These are phyloP conservation scores for Penicillium sp. DNA, from an alignment of 2,329 filamentous ascomycete genomes.

Conservation along the genomic window DNA sequence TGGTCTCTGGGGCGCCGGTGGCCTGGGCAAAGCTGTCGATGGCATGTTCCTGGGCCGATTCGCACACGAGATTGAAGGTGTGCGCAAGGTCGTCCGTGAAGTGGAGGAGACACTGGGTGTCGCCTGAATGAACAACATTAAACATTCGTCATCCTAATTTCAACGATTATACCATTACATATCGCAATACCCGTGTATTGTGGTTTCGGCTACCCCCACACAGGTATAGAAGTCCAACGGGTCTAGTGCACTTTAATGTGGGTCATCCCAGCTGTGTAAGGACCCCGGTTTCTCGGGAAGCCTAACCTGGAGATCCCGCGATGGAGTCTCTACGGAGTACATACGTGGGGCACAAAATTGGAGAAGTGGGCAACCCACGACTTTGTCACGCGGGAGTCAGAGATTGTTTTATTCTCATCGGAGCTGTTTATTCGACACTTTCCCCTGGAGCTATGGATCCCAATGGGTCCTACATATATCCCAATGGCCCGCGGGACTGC, in stretches of 20 bases:
- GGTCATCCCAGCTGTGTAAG: not conserved
- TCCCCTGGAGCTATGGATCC: not conserved
- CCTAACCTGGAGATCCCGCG: slow-evolving; percentile 24
- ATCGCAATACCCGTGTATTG: slow-evolving; percentile 2
- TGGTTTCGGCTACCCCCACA: slow-evolving; percentile 19
- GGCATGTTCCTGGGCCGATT: slow-evolving; percentile 78
- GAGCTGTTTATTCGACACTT: not conserved
- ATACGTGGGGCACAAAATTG: not conserved
- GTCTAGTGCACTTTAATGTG: slow-evolving; percentile 2
- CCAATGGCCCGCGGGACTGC: slow-evolving; percentile 3
- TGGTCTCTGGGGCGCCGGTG: slow-evolving; percentile 56
- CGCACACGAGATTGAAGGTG: slow-evolving; percentile 67
- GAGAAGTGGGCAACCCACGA: not conserved
- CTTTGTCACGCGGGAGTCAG: not conserved
- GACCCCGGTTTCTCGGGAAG: slow-evolving; percentile 16
- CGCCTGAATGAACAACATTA: slow-evolving; percentile 1
- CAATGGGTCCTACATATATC: not conserved
- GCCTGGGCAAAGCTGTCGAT: slow-evolving; percentile 65
- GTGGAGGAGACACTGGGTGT: slow-evolving; percentile 48
- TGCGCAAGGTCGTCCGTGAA: slow-evolving; percentile 67
- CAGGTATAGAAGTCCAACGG: slow-evolving; percentile 1
- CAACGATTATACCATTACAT: not conserved
- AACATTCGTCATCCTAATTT: not conserved
- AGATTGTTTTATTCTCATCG: not conserved
- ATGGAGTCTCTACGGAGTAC: not conserved